Conservation (phyloP, 306 rosid genomes). For the Fragaria nilgerrensis region DNA sequence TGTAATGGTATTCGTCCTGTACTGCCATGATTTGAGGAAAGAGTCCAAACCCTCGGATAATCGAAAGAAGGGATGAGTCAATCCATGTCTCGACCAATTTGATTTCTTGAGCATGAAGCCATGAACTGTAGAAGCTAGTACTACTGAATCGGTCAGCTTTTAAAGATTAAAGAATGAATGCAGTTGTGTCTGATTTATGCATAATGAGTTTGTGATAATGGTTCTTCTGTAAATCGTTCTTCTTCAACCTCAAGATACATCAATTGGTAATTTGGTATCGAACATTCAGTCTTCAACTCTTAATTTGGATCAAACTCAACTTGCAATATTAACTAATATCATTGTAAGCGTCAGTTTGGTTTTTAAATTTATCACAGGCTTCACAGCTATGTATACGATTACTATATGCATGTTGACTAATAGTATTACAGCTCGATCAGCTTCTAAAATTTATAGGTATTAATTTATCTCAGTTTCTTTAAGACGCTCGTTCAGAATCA, state of each 20-base stretch:
- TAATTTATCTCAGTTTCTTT: neutral
- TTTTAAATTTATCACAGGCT: too few species aligned
- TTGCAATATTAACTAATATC: neutral
- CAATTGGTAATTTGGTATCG: neutral
- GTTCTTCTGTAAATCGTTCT: neutral
- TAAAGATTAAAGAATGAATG: neutral
- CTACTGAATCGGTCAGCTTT: neutral
- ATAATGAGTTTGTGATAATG: neutral
- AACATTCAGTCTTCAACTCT: neutral
- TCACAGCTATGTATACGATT: too few species aligned
- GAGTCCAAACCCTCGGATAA: neutral
- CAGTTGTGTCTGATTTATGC: neutral
- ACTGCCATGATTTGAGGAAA: conserved; percentile 40
- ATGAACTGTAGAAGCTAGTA: neutral
- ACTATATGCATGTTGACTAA: too few species aligned
- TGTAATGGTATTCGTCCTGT: conserved; percentile 33
- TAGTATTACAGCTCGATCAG: too few species aligned
- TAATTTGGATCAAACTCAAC: neutral
- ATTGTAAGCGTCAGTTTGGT: too few species aligned
- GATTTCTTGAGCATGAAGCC: neutral
- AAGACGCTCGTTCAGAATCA: neutral
- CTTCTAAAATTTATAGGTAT: too few species aligned
- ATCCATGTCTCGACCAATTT: neutral
- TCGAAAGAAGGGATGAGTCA: neutral
- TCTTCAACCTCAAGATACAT: neutral